phyloP scores from a whole-genome alignment of 257 asterid genomes.

The Ehretia macrophylla region DNA sequence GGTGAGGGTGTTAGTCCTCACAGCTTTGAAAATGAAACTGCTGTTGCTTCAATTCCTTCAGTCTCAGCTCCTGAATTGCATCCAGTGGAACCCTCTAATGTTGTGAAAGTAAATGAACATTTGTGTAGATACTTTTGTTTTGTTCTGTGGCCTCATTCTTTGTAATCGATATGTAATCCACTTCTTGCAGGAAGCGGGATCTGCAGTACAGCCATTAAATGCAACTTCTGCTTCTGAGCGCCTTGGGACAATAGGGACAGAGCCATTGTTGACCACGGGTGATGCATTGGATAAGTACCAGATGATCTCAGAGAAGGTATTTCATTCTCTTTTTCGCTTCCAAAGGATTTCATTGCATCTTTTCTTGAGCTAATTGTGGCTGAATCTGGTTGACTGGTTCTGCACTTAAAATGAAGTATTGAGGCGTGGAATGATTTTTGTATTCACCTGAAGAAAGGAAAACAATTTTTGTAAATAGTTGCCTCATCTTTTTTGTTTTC shows the following conservation, averaged over 20 bases:
- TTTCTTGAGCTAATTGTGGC: too few species aligned
- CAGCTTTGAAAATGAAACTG: constrained; percentile 49
- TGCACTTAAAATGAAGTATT: too few species aligned
- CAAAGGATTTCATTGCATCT: too few species aligned
- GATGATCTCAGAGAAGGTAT: constrained; percentile 84
- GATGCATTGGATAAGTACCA: constrained; percentile 91
- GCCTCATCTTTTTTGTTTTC: not conserved
- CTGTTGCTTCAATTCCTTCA: constrained; percentile 42
- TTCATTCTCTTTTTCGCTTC: not conserved
- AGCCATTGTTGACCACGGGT: constrained; percentile 71
- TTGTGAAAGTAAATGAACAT: constrained; percentile 52
- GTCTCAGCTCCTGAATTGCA: constrained; percentile 51
- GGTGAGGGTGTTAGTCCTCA: constrained; percentile 46
- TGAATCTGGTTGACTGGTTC: too few species aligned
- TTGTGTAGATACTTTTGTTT: not conserved
- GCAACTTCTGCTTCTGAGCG: constrained; percentile 57
- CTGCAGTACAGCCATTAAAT: constrained; percentile 46
- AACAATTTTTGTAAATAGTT: too few species aligned
- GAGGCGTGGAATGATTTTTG: too few species aligned
- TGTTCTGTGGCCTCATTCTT: not conserved
- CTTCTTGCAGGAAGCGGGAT: constrained; percentile 56
- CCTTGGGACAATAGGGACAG: constrained; percentile 46
- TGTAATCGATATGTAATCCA: not conserved
- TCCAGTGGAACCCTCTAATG: constrained; percentile 44
- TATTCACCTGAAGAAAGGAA: too few species aligned